These are phyloP conservation scores for Eucalyptus lansdowneana DNA, from an alignment of 345 rosid genomes.

Conservation along the genomic window DNA sequence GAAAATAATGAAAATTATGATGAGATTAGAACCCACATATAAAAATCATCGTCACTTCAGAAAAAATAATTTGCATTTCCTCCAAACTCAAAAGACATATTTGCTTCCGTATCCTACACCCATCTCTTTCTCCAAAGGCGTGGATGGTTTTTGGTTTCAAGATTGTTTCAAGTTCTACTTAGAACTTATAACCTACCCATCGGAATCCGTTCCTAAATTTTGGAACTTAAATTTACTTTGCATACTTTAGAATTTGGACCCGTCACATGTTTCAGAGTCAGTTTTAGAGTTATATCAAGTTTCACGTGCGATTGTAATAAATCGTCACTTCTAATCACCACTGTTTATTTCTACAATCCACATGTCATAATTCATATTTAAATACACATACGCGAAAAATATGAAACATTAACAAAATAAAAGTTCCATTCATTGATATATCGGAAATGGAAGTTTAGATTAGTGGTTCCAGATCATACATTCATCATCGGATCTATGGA, in stretches of 20 bases:
- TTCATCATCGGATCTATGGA: not conserved
- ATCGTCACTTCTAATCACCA: not conserved
- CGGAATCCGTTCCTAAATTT: no score
- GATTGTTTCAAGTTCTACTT: not conserved
- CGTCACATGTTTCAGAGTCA: accelerated
- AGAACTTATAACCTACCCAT: not conserved
- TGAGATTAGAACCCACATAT: not conserved
- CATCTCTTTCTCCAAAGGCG: not conserved
- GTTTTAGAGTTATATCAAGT: not conserved
- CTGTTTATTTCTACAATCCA: no score
- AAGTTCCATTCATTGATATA: not conserved
- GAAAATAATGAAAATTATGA: no score
- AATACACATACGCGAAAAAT: accelerated
- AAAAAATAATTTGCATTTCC: not conserved
- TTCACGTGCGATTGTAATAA: accelerated
- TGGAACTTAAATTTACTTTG: no score
- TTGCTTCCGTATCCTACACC: not conserved
- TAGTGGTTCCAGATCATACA: not conserved
- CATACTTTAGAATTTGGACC: not conserved
- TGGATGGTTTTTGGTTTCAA: accelerated
- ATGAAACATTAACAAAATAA: no score
- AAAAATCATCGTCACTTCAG: not conserved
- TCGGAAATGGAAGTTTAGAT: accelerated
- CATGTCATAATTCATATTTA: not conserved
- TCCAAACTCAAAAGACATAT: not conserved